Percentiles rank a stretch among this genome's conserved stretches.
phyloP scores from a whole-genome alignment of 176 grass and related monocot species.

The Aegilops sharonensis region DNA sequence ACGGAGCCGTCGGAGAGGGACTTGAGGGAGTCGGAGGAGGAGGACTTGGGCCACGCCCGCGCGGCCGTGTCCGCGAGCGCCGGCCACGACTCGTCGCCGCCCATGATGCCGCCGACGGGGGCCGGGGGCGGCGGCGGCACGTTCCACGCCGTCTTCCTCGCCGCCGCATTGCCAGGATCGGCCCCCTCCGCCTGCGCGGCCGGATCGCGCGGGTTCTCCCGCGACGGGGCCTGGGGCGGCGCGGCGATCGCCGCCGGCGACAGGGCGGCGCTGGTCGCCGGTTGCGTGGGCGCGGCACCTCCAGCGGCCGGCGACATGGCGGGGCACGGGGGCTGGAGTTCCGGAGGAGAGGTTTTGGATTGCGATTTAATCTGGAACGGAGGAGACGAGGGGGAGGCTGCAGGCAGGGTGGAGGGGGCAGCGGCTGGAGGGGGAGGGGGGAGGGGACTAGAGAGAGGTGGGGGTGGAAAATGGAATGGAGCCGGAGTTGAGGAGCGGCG shows the following conservation, averaged over 20 bases:
- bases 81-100: conserved; percentile 53
- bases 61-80: conserved; percentile 34
- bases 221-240: not conserved
- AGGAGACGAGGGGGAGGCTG: conserved; percentile 10
- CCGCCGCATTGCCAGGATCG: conserved; percentile 54
- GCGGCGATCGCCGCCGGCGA: conserved; percentile 9
- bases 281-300: conserved; percentile 18
- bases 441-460: not conserved
- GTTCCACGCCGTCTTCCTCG: conserved; percentile 60
- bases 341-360: not conserved
- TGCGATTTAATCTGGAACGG: conserved; percentile 4
- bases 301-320: conserved; percentile 48
- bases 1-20: conserved; percentile 46
- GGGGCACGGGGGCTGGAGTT: not conserved
- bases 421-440: too few relatives aligned
- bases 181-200: not conserved
- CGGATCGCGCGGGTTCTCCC: conserved; percentile 22
- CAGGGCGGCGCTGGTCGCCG: not conserved
- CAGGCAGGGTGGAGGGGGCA: not conserved
- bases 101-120: conserved; percentile 33
- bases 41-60: conserved; percentile 34
- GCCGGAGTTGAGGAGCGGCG: not conserved
- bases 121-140: conserved; percentile 26
- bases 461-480: not conserved
- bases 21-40: conserved; percentile 59